Evolutionary conservation across 345 rosid species (phyloP).

Genomic region (Pugionium dolabratum): DNA sequence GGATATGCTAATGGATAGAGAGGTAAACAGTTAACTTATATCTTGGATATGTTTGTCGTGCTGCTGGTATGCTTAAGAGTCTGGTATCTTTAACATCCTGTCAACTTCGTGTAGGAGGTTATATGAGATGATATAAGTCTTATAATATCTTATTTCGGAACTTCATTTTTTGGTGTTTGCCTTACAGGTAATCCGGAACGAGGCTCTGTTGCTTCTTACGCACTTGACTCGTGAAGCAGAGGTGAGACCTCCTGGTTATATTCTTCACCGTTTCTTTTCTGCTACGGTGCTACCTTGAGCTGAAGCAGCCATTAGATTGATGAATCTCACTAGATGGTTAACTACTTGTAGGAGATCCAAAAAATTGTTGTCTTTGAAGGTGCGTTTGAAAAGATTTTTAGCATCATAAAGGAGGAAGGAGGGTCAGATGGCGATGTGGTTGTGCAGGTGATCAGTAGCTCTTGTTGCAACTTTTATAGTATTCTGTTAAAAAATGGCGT

Average conservation of each 20-base stretch:
- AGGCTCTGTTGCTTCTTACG: slow-evolving; percentile 92
- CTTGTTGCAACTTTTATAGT: neutral
- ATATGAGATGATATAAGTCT: neutral
- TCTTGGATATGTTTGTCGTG: slow-evolving; percentile 8
- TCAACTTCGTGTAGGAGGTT: slow-evolving; percentile 20
- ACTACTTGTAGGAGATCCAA: slow-evolving; percentile 78
- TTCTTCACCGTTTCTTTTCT: slow-evolving; percentile 12
- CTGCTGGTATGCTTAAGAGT: slow-evolving; percentile 14
- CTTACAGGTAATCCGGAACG: slow-evolving; percentile 86
- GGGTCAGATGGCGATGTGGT: slow-evolving; percentile 98
- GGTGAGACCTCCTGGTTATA: slow-evolving; percentile 49
- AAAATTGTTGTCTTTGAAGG: slow-evolving; percentile 98
- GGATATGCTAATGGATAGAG: slow-evolving; percentile 99
- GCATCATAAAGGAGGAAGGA: slow-evolving; percentile 94
- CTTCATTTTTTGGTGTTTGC: slow-evolving; percentile 24
- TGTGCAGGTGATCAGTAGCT: slow-evolving; percentile 70
- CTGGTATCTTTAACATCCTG: slow-evolving; percentile 8
- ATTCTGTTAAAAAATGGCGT: neutral
- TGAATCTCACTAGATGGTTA: slow-evolving; percentile 26
- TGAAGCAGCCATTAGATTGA: slow-evolving; percentile 11
- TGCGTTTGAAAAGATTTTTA: slow-evolving; percentile 91
- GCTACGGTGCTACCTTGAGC: neutral
- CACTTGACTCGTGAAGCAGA: slow-evolving; percentile 96
- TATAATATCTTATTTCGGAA: neutral
- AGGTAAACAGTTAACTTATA: slow-evolving; percentile 50